Evolutionary conservation across 768 basidiomycete genomes (phyloP).

Genomic region (Russula griseocarnosa): DNA sequence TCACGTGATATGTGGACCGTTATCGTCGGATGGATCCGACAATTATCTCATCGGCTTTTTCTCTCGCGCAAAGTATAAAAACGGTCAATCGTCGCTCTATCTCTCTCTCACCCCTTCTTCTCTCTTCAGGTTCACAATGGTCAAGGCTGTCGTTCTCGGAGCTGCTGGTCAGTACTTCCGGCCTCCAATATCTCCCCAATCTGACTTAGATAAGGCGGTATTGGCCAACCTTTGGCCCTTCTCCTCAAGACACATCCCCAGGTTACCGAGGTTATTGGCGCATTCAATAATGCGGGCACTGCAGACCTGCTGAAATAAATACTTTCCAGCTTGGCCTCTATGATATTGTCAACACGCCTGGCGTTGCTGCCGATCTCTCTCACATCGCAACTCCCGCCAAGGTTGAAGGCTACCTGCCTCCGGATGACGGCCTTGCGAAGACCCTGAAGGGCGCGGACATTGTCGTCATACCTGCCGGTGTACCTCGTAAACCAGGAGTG

Average conservation of each 20-base stretch:
- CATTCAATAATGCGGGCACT: not conserved
- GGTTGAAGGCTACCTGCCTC: constrained; percentile 74
- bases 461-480: constrained; percentile 94
- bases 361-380: constrained; percentile 91
- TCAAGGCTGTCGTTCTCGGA: constrained; percentile 92
- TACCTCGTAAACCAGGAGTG: constrained; percentile 92
- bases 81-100: not conserved
- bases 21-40: constrained; percentile 15
- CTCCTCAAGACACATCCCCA: constrained; percentile 82
- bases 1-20: not conserved
- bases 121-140: constrained; percentile 37
- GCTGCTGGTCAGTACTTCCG: constrained; percentile 64
- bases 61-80: constrained; percentile 2
- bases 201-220: constrained; percentile 61
- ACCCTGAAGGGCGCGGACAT: constrained; percentile 81
- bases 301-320: not conserved
- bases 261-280: constrained; percentile 60
- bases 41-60: not conserved
- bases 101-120: constrained; percentile 8
- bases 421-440: constrained; percentile 79
- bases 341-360: constrained; percentile 98
- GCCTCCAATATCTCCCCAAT: not conserved
- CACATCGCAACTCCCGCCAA: constrained; percentile 90
- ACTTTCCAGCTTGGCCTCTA: constrained; percentile 68
- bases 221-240: constrained; percentile 93